A percentile compares a stretch with the other conserved stretches of the same genome.
phyloP scores from a whole-genome alignment of 2,329 filamentous ascomycete species.

The Metarhizium album region DNA sequence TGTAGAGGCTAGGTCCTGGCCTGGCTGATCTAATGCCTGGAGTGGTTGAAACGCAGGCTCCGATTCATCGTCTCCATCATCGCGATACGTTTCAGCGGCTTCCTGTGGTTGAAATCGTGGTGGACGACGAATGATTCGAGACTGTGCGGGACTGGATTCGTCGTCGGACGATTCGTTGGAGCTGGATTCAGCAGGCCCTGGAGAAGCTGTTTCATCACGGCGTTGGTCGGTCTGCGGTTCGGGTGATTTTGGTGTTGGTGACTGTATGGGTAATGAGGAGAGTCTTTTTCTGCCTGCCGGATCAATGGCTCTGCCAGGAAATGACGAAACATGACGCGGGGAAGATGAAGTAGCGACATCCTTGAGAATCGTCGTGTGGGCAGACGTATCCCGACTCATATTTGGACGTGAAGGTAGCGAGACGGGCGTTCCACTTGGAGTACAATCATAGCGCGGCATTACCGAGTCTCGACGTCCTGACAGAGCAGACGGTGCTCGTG shows the following conservation, averaged over 20 bases:
- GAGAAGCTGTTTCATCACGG: slow-evolving; percentile 18
- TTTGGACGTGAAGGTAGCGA: slow-evolving; percentile 33
- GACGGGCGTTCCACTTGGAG: slow-evolving; percentile 30
- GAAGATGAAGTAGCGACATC: slow-evolving; percentile 25
- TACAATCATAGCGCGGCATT: slow-evolving; percentile 35
- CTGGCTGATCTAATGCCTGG: slow-evolving; percentile 25
- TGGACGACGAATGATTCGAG: slow-evolving; percentile 48
- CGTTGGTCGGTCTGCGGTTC: slow-evolving; percentile 12
- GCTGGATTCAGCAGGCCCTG: slow-evolving; percentile 26
- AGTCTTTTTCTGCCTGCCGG: slow-evolving; percentile 26
- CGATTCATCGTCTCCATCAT: slow-evolving; percentile 45
- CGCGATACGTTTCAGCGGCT: slow-evolving; percentile 26
- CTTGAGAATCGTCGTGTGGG: slow-evolving; percentile 31
- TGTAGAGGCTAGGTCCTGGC: slow-evolving; percentile 41
- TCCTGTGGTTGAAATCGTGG: slow-evolving; percentile 37
- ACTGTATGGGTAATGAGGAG: slow-evolving; percentile 33
- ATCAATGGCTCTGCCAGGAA: slow-evolving; percentile 17
- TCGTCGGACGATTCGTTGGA: slow-evolving; percentile 33
- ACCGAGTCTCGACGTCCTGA: slow-evolving; percentile 50
- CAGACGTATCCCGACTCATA: slow-evolving; percentile 37
- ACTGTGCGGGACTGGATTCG: slow-evolving; percentile 43
- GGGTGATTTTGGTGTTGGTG: slow-evolving; percentile 14
- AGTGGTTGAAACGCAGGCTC: slow-evolving; percentile 46
- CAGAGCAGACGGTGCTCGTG: slow-evolving; percentile 40
- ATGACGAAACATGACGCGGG: slow-evolving; percentile 8